A percentile compares a stretch with the other conserved stretches of the same genome.
phyloP scores from a whole-genome alignment of 1,139 yeast genomes.

The Entelexis paramagnoliae region DNA sequence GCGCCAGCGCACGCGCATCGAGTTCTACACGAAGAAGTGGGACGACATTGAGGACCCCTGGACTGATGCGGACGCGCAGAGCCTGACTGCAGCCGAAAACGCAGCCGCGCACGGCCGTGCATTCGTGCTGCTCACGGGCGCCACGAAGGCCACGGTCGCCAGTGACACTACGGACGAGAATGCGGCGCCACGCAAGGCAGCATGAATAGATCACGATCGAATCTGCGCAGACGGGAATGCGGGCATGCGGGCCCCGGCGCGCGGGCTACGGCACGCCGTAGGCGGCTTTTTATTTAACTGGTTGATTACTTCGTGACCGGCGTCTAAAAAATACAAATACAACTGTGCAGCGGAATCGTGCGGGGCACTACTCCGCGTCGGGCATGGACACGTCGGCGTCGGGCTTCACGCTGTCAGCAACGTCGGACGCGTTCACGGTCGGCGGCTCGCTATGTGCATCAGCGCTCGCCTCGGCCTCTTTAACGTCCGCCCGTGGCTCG shows the following conservation, averaged over 20 bases:
- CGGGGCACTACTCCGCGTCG: neutral
- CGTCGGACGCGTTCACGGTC: neutral
- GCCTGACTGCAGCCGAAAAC: conserved; percentile 26
- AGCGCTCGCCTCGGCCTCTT: neutral
- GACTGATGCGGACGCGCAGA: conserved; percentile 42
- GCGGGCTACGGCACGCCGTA: too few relatives aligned
- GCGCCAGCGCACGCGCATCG: conserved; percentile 37
- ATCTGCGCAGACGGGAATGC: too few relatives aligned
- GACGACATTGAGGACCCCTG: conserved; percentile 42
- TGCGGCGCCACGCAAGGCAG: too few relatives aligned
- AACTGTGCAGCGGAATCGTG: too few relatives aligned
- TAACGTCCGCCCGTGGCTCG: neutral
- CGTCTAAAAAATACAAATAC: neutral
- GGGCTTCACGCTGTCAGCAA: neutral
- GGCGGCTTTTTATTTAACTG: neutral
- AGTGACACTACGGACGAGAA: too few relatives aligned
- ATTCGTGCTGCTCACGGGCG: conserved; percentile 9
- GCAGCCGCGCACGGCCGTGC: conserved; percentile 14
- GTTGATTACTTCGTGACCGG: neutral
- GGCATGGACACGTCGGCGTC: conserved; percentile 2
- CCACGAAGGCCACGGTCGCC: neutral
- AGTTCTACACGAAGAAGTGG: conserved; percentile 37
- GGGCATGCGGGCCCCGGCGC: too few relatives aligned
- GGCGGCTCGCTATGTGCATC: neutral
- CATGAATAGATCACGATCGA: too few relatives aligned